phyloP scores from a whole-genome alignment of 257 asterid genomes.

The Nicotiana attenuata region DNA sequence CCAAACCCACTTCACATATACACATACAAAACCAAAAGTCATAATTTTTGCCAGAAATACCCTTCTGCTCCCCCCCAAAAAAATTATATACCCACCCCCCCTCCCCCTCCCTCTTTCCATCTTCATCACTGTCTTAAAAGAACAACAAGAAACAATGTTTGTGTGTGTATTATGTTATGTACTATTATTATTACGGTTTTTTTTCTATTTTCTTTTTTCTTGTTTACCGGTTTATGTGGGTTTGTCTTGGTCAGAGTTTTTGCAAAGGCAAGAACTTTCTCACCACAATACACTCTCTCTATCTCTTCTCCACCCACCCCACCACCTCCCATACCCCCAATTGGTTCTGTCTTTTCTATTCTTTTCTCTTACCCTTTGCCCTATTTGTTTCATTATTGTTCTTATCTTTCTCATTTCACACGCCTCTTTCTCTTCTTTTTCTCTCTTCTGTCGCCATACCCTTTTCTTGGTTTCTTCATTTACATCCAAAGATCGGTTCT shows the following conservation, averaged over 20 bases:
- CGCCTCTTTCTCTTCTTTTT: conserved; percentile 5
- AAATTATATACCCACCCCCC: neutral
- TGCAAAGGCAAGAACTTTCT: conserved; percentile 60
- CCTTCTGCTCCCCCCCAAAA: conserved; percentile 64
- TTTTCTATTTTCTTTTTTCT: neutral
- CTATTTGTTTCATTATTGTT: conserved; percentile 15
- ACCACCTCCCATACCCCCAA: conserved; percentile 10
- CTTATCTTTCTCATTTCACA: conserved; percentile 2
- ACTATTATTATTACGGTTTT: neutral
- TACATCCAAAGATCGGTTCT: conserved; percentile 24
- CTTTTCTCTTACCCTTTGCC: conserved; percentile 23
- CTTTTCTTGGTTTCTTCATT: conserved; percentile 23
- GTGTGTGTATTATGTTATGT: conserved; percentile 16
- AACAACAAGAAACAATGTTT: conserved; percentile 19
- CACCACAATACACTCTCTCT: conserved; percentile 23
- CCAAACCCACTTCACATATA: too few species aligned
- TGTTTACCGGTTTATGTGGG: conserved; percentile 45
- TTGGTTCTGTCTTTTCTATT: conserved; percentile 15
- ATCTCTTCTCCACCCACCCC: conserved; percentile 5
- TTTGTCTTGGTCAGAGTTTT: conserved; percentile 73
- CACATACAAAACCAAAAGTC: too few species aligned
- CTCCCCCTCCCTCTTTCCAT: conserved; percentile 22
- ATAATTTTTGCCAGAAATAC: conserved; percentile 45
- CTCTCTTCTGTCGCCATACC: conserved; percentile 22
- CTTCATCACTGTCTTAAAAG: conserved; percentile 46